These are phyloP conservation scores for Coffea eugenioides DNA, from an alignment of 257 asterid species.

Conservation along the genomic window DNA sequence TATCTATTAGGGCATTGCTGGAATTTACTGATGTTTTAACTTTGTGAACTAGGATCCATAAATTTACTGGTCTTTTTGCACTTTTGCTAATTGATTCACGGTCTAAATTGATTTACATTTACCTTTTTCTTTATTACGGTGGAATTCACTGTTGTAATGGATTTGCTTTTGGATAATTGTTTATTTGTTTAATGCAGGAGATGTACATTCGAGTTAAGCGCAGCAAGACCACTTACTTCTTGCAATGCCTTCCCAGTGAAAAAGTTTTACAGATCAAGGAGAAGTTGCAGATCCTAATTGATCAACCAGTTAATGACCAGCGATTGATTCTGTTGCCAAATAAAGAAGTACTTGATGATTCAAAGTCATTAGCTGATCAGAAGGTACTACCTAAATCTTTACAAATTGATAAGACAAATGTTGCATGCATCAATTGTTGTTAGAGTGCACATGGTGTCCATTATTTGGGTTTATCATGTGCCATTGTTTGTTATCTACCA, in stretches of 20 bases:
- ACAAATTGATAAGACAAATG: background rate
- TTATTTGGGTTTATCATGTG: background rate
- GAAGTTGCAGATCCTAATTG: slow-evolving; percentile 77
- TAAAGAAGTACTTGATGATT: slow-evolving; percentile 68
- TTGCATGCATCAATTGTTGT: background rate
- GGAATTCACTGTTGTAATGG: background rate
- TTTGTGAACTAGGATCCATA: background rate
- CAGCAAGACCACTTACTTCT: slow-evolving; percentile 77
- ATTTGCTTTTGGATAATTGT: background rate
- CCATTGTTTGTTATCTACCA: background rate
- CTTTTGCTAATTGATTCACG: background rate
- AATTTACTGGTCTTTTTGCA: background rate
- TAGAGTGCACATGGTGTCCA: background rate
- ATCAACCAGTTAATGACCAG: slow-evolving; percentile 70
- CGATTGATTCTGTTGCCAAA: slow-evolving; percentile 57
- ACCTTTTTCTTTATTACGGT: too few species aligned
- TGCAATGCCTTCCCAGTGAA: slow-evolving; percentile 88
- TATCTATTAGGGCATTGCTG: background rate
- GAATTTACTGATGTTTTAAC: background rate
- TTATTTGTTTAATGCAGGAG: slow-evolving; percentile 36
- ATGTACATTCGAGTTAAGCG: slow-evolving; percentile 95
- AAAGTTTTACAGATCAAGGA: slow-evolving; percentile 70
- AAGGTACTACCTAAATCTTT: slow-evolving; percentile 40
- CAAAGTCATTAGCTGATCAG: slow-evolving; percentile 85
- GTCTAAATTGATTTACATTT: too few species aligned